Conservation (phyloP, 495 filamentous ascomycete species). For the Tuber indicum region DNA sequence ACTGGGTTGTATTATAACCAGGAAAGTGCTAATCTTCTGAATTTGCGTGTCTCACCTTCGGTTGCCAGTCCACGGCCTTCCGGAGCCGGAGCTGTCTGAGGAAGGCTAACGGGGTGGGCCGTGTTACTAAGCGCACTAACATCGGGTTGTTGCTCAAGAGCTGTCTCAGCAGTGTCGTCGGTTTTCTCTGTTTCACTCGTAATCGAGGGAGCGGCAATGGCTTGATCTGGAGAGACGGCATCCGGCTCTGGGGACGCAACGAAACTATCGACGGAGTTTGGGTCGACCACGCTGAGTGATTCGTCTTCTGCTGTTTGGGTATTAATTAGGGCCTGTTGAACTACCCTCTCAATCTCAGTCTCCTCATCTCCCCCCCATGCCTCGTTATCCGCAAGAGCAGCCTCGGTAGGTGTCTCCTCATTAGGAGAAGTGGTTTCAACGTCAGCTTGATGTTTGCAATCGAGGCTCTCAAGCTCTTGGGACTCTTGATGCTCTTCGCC, state of each 20-base stretch:
- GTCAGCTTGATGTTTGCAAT: background rate
- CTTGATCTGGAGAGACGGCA: background rate
- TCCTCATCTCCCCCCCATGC: background rate
- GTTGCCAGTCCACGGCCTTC: background rate
- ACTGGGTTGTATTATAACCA: constrained; percentile 4
- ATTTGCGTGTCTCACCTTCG: background rate
- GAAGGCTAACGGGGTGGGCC: background rate
- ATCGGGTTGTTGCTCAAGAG: background rate
- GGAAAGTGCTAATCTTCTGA: background rate
- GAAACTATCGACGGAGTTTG: background rate
- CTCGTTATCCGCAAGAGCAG: background rate
- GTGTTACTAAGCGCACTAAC: background rate
- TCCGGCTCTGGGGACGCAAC: background rate
- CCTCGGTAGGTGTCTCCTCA: background rate
- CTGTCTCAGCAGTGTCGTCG: background rate
- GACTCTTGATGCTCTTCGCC: background rate
- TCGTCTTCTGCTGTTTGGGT: constrained; percentile 1
- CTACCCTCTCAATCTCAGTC: background rate
- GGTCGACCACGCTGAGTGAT: background rate
- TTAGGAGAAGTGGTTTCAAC: background rate
- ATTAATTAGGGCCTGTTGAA: background rate
- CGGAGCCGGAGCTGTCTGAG: background rate
- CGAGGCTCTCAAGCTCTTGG: background rate
- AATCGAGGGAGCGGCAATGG: background rate
- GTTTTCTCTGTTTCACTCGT: background rate